Percentiles rank a stretch among this genome's conserved stretches.
These are phyloP conservation scores for Metarhizium sp. DNA, from an alignment of 2,329 filamentous ascomycete genomes.

Conservation along the genomic window DNA sequence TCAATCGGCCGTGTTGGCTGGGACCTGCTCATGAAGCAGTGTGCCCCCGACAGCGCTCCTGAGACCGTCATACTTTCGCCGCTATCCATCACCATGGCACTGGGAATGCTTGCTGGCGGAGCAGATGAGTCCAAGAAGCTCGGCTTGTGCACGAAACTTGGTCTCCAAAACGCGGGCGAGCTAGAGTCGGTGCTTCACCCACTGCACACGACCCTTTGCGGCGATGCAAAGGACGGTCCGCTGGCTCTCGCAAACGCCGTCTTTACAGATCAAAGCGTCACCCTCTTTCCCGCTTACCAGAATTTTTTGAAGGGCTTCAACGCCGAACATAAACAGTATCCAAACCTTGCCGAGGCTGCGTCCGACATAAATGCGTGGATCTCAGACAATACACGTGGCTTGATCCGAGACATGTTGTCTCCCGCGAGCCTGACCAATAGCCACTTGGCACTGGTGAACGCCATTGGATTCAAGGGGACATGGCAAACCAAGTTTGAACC, in stretches of 20 bases:
- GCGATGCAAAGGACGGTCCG: not conserved
- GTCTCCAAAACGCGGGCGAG: not conserved
- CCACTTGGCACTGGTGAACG: not conserved
- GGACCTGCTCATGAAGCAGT: not conserved
- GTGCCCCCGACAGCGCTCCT: not conserved
- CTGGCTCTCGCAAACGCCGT: not conserved
- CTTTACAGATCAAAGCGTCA: not conserved
- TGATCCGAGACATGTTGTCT: not conserved
- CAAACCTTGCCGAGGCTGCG: not conserved
- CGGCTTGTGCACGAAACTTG: not conserved
- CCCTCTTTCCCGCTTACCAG: not conserved
- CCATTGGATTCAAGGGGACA: not conserved
- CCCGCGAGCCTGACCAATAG: not conserved
- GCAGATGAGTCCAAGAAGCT: not conserved
- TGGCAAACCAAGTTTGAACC: not conserved
- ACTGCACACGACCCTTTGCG: not conserved
- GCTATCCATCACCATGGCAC: not conserved
- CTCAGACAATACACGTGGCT: not conserved
- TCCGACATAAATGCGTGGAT: not conserved
- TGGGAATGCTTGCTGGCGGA: not conserved
- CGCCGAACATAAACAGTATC: not conserved
- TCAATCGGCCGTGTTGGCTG: not conserved
- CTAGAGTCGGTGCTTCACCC: not conserved
- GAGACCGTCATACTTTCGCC: not conserved
- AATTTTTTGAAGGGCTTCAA: not conserved